These are phyloP conservation scores for Coffea eugenioides DNA, from an alignment of 257 asterid species.

Conservation along the genomic window DNA sequence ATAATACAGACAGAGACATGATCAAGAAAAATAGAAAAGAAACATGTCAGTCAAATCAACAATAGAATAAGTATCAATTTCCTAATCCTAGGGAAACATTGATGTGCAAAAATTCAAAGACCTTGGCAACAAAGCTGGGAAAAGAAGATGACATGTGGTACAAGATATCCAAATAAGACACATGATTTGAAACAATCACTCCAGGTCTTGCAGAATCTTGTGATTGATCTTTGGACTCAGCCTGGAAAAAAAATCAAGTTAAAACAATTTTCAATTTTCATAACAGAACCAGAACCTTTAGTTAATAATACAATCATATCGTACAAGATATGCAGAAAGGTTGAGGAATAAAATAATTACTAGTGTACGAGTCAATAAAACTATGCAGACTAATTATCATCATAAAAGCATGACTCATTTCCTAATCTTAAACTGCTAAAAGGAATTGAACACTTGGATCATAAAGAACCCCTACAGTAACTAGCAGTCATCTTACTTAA, in stretches of 20 bases:
- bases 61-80: neutral
- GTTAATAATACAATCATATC: neutral
- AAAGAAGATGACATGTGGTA: slow-evolving; percentile 85
- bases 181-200: slow-evolving; percentile 80
- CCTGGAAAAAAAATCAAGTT: slow-evolving; percentile 35
- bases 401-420: neutral
- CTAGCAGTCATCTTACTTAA: neutral
- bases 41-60: slow-evolving; percentile 31
- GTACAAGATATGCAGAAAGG: slow-evolving; percentile 6
- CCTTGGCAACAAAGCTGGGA: slow-evolving; percentile 99
- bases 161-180: slow-evolving; percentile 85
- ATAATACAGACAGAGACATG: slow-evolving; percentile 33
- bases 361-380: neutral
- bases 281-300: neutral
- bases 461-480: neutral
- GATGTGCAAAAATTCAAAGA: slow-evolving; percentile 32
- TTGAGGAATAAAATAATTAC: neutral
- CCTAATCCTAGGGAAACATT: neutral
- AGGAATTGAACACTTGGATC: neutral
- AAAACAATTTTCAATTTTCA: neutral
- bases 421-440: neutral
- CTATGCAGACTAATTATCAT: neutral
- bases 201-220: slow-evolving; percentile 70
- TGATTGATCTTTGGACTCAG: slow-evolving; percentile 34
- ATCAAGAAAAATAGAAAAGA: slow-evolving; percentile 24